phyloP scores from a whole-genome alignment of 1,284 basidiomycete species.

The Anthracocystis panici-leucophaei region DNA sequence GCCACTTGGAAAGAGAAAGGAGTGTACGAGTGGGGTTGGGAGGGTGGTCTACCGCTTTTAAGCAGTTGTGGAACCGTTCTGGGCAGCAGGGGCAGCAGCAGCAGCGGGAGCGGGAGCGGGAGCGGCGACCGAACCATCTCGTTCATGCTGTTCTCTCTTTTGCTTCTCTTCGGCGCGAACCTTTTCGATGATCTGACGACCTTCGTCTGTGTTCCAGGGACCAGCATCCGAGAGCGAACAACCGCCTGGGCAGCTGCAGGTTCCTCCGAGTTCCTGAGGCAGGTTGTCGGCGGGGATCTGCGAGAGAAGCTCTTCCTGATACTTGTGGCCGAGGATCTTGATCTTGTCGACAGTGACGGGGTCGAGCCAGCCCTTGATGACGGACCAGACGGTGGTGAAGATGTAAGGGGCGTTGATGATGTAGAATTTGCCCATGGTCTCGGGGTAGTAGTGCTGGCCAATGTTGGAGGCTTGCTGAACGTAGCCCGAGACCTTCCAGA shows the following conservation, averaged over 20 bases:
- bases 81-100: slow-evolving; percentile 9
- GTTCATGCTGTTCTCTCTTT: slow-evolving; percentile 37
- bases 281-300: slow-evolving; percentile 83
- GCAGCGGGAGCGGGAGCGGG: slow-evolving; percentile 20
- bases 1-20: background rate
- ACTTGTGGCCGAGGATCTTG: slow-evolving; percentile 64
- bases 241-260: slow-evolving; percentile 81
- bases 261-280: slow-evolving; percentile 86
- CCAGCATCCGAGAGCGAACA: slow-evolving; percentile 91
- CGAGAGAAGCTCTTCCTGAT: slow-evolving; percentile 57
- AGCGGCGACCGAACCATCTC: slow-evolving; percentile 16
- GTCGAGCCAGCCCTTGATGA: slow-evolving; percentile 95
- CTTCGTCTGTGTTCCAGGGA: slow-evolving; percentile 81
- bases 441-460: slow-evolving; percentile 84
- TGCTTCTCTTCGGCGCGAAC: slow-evolving; percentile 56
- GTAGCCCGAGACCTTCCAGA: slow-evolving; percentile 90
- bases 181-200: slow-evolving; percentile 61
- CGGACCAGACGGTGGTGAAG: slow-evolving; percentile 87
- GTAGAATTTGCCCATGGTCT: slow-evolving; percentile 93
- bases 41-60: background rate
- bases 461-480: slow-evolving; percentile 82
- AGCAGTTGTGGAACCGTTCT: slow-evolving; percentile 27
- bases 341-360: slow-evolving; percentile 88
- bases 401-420: slow-evolving; percentile 86
- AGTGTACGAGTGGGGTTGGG: background rate